Percentiles rank a stretch among this genome's conserved stretches.
Conservation (phyloP, 177 flowering plant genomes). For the Vitis hybrid region DNA sequence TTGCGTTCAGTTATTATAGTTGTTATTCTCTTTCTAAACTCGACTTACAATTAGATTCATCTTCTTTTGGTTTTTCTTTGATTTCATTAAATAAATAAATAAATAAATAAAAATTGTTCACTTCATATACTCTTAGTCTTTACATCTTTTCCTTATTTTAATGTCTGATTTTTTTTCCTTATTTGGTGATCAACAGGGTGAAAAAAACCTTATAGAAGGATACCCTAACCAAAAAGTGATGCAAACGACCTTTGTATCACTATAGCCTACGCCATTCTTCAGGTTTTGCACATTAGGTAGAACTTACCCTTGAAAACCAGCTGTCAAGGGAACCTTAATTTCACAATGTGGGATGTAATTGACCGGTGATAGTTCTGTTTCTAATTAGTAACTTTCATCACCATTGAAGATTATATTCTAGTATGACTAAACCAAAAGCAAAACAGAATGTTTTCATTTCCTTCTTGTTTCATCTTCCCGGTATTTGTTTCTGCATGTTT, state of each 20-base stretch:
- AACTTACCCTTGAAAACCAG: no score
- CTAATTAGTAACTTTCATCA: no score
- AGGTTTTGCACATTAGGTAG: conserved; percentile 34
- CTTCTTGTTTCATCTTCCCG: neutral
- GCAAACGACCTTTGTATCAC: conserved; percentile 16
- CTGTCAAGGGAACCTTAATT: no score
- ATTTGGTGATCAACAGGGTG: conserved; percentile 53
- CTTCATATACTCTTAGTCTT: no score
- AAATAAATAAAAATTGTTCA: no score
- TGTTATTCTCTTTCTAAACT: neutral
- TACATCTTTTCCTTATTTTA: neutral
- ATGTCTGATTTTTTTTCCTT: neutral
- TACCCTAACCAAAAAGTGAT: neutral
- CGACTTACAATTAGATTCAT: neutral
- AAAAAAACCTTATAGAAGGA: neutral
- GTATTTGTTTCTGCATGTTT: neutral
- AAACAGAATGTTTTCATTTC: neutral
- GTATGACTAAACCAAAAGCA: no score
- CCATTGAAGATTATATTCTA: no score
- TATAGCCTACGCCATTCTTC: conserved; percentile 63
- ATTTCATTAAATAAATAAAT: no score
- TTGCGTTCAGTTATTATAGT: conserved; percentile 59
- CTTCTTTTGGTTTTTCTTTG: neutral
- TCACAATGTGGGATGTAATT: no score
- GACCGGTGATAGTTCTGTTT: no score